Percentiles rank a stretch among this genome's conserved stretches.
Evolutionary conservation across 2,329 filamentous ascomycete genomes (phyloP).

Genomic region (Zymoseptoria crescenta): DNA sequence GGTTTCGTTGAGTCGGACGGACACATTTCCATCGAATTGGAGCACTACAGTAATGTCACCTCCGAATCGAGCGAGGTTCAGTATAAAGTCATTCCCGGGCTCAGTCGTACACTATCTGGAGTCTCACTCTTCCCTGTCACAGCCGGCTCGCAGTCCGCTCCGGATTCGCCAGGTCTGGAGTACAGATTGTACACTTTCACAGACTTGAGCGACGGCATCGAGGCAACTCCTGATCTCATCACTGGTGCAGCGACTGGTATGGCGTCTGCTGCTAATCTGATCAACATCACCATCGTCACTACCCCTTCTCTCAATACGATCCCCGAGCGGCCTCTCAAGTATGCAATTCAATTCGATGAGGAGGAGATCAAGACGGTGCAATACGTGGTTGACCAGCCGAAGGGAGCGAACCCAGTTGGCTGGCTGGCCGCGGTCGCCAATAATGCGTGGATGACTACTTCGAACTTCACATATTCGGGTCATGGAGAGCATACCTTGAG

Average conservation of each 20-base stretch:
- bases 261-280: conserved; percentile 35
- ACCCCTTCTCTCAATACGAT: conserved; percentile 25
- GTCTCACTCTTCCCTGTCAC: conserved; percentile 47
- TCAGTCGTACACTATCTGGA: conserved; percentile 52
- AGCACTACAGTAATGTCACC: conserved; percentile 24
- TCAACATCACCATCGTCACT: conserved; percentile 22
- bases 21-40: conserved; percentile 32
- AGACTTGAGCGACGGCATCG: conserved; percentile 21
- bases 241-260: background rate
- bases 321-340: conserved; percentile 26
- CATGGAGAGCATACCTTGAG: conserved; percentile 37
- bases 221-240: background rate
- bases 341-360: conserved; percentile 32
- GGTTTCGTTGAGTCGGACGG: conserved; percentile 57
- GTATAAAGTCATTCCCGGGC: conserved; percentile 47
- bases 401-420: conserved; percentile 33
- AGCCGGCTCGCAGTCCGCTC: conserved; percentile 32
- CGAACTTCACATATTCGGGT: conserved; percentile 28
- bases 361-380: conserved; percentile 20
- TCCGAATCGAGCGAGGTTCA: conserved; percentile 27
- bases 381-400: conserved; percentile 21
- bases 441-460: conserved; percentile 43
- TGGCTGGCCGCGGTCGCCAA: conserved; percentile 46
- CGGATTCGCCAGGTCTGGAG: conserved; percentile 49
- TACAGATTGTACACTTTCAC: conserved; percentile 58